These are phyloP conservation scores for Inga leiocalycina DNA, from an alignment of 306 rosid genomes.

Conservation along the genomic window DNA sequence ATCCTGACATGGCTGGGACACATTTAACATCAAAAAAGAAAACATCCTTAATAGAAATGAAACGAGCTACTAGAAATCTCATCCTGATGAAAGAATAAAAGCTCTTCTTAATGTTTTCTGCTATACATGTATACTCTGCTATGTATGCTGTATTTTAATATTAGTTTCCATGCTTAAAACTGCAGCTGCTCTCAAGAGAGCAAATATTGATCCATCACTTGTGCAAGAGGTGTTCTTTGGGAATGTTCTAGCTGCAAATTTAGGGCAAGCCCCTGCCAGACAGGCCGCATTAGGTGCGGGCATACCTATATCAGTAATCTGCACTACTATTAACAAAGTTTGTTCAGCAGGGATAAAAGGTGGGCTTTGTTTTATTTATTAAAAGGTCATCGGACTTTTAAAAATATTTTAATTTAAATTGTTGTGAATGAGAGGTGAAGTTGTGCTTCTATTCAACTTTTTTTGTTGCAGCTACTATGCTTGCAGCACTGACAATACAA, in stretches of 20 bases:
- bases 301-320: conserved; percentile 74
- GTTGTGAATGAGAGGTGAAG: conserved; percentile 4
- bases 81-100: background rate
- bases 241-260: conserved; percentile 87
- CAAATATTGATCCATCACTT: conserved; percentile 74
- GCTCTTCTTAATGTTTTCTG: background rate
- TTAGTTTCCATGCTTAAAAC: conserved; percentile 12
- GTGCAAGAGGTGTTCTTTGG: conserved; percentile 97
- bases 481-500: conserved; percentile 87
- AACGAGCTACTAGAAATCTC: background rate
- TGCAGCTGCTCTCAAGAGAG: conserved; percentile 84
- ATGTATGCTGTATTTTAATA: background rate
- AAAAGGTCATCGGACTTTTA: background rate
- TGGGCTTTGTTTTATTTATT: conserved; percentile 21
- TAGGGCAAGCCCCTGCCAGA: conserved; percentile 97
- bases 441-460: conserved; percentile 7
- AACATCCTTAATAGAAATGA: background rate
- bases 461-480: conserved; percentile 70
- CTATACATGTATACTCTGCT: background rate
- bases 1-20: background rate
- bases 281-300: conserved; percentile 96
- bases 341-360: conserved; percentile 95
- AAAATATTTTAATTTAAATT: background rate
- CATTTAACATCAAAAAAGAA: background rate
- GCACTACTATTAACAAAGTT: conserved; percentile 93